Evolutionary conservation across 202 grass and related monocot genomes (phyloP).

Genomic region (Schoenoplectus triqueter): DNA sequence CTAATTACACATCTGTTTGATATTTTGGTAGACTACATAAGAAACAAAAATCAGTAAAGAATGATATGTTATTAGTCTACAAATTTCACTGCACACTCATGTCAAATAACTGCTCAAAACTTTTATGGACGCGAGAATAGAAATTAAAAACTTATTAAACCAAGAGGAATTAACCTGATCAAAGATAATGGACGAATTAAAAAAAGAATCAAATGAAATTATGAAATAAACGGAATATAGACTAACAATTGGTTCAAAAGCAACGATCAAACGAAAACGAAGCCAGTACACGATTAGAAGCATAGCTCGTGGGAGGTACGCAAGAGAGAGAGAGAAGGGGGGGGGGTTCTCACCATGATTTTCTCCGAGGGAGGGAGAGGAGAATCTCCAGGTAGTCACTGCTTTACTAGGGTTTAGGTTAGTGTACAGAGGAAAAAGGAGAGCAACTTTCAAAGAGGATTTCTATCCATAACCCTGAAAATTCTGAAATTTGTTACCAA

Average conservation of each 20-base stretch:
- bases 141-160: neutral
- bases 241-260: neutral
- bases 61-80: neutral
- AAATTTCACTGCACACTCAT: neutral
- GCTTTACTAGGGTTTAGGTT: conserved; percentile 28
- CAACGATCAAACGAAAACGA: neutral
- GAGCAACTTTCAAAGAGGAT: neutral
- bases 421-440: neutral
- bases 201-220: neutral
- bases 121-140: neutral
- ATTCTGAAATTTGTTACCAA: neutral
- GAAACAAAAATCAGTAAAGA: neutral
- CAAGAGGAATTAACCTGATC: neutral
- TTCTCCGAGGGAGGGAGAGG: neutral
- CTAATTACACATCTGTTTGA: too few species aligned
- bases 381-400: neutral
- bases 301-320: neutral
- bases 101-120: too few species aligned
- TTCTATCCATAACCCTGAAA: conserved; percentile 6
- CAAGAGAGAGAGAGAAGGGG: neutral
- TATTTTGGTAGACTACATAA: neutral
- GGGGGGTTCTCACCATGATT: conserved; percentile 24
- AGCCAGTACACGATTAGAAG: neutral
- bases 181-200: neutral
- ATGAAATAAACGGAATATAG: neutral